phyloP scores from a whole-genome alignment of 331 rosid genomes.

The Rosa hybrid region DNA sequence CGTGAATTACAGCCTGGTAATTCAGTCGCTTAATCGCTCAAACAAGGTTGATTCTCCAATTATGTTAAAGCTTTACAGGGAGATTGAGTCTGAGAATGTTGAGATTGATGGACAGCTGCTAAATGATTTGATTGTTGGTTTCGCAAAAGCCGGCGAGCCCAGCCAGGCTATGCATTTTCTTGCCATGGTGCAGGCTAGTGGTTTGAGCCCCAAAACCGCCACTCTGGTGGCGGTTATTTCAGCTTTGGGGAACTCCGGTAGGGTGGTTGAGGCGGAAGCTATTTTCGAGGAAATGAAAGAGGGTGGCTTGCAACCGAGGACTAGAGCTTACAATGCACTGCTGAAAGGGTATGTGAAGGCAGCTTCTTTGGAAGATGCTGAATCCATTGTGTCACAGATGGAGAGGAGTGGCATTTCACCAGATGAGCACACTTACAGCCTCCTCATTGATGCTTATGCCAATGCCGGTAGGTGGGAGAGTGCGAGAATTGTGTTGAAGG shows the following conservation, averaged over 20 bases:
- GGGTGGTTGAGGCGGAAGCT: constrained; percentile 86
- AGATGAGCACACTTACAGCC: constrained; percentile 78
- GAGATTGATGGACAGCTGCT: constrained; percentile 79
- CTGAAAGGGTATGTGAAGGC: constrained; percentile 80
- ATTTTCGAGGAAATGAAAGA: constrained; percentile 87
- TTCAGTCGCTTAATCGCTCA: constrained; percentile 77
- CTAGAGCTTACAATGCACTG: constrained; percentile 82
- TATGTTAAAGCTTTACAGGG: constrained; percentile 71
- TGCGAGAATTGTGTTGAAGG: constrained; percentile 82
- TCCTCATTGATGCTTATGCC: constrained; percentile 76
- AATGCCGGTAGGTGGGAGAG: constrained; percentile 92
- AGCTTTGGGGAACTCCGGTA: constrained; percentile 70
- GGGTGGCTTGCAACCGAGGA: constrained; percentile 76
- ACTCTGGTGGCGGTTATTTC: constrained; percentile 67
- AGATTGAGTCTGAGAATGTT: constrained; percentile 70
- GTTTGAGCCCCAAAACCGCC: constrained; percentile 66
- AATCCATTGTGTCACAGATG: constrained; percentile 85
- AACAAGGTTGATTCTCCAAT: constrained; percentile 70
- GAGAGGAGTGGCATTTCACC: constrained; percentile 76
- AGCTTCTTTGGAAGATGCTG: constrained; percentile 73
- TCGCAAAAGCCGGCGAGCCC: constrained; percentile 82
- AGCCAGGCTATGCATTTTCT: constrained; percentile 69
- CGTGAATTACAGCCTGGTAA: constrained; percentile 75
- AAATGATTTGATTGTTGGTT: constrained; percentile 76
- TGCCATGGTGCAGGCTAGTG: constrained; percentile 73